Evolutionary conservation across 2,329 filamentous ascomycete species (phyloP).

Genomic region (Colletotrichum cereale): DNA sequence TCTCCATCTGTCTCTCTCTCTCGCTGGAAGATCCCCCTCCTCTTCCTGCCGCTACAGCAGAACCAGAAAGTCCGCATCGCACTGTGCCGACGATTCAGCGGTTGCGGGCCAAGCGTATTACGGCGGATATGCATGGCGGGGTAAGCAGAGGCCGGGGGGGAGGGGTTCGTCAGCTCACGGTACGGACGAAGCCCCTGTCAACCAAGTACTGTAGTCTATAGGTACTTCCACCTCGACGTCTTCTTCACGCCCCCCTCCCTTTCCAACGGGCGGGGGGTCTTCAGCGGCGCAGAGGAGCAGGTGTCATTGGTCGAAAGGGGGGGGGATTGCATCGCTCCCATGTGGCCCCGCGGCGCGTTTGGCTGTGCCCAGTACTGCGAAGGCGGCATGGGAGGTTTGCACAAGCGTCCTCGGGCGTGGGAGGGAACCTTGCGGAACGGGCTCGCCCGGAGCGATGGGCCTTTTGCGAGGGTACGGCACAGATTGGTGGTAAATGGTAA

Average conservation of each 20-base stretch:
- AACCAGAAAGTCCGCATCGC: conserved; percentile 1
- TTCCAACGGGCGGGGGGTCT: conserved; percentile 4
- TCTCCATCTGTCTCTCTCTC: not conserved
- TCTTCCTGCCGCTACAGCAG: not conserved
- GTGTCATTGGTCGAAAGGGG: conserved; percentile 8
- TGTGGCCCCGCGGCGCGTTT: conserved; percentile 3
- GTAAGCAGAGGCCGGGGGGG: not conserved
- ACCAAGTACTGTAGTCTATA: conserved; percentile 14
- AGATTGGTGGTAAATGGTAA: not conserved
- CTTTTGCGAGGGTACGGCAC: not conserved
- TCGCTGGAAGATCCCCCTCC: not conserved
- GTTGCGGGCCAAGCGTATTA: conserved; percentile 1
- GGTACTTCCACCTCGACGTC: not conserved
- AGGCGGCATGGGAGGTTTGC: conserved; percentile 1
- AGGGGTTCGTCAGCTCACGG: not conserved
- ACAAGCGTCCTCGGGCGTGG: conserved; percentile 25
- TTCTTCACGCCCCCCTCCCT: conserved; percentile 12
- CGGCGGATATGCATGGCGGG: conserved; percentile 22
- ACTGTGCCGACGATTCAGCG: conserved; percentile 20
- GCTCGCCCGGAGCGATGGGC: conserved; percentile 13
- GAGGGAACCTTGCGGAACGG: conserved; percentile 27
- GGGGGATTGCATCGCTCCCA: not conserved
- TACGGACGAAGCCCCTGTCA: conserved; percentile 2
- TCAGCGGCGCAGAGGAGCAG: not conserved
- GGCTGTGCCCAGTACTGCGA: too few relatives aligned